Evolutionary conservation across 768 basidiomycete genomes (phyloP), one percentile per base, ranked within the genome.

Genomic region (Boletus edulis): DNA sequence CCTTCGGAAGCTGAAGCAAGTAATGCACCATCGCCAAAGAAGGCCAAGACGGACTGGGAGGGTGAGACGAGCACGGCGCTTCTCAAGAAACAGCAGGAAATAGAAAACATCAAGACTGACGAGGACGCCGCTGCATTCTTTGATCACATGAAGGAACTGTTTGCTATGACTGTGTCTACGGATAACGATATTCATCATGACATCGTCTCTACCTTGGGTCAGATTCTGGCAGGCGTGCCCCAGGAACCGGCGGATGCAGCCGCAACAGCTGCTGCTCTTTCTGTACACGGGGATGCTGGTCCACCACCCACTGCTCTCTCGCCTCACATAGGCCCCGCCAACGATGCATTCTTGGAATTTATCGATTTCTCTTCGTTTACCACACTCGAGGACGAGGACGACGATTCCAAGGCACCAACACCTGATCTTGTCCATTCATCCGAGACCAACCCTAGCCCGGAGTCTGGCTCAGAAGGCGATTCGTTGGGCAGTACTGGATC

Each of bases 361-460:
- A 79, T 91, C 66, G 88, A 91, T 68, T 87, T 87, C 59, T 82
- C 87, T 44, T 79, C 78, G 8, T 86, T 79, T 59, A 75, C 76
- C 48, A 76, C 75, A 15, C 67, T 67, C 38, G 71, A 75, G 11
- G 83, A 82, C 20, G 86, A 89, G 54, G 86, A 86, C 35, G 81
- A 80, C 47, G 69, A 72, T 46, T 86, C 84, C 14, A 87, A 87
- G 63, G 81, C 84, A n/a, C 76, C 80, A 9, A 91, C 89, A 4
- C 89, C 89, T 10, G 89, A 91, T 52, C 77, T 91, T 46, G 73
- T 87, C 15, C 76, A 78, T 34, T 81, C 84, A 12, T 85, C 87
- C 18, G 88, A 89, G 54, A 82, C 88, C 18, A 88, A 89, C 60
- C 84, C 82, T 12, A 90, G 88, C 65, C 89, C 89, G 3, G 86